phyloP scores from a whole-genome alignment of 1,284 basidiomycete species.

The Ustilago bromivora region DNA sequence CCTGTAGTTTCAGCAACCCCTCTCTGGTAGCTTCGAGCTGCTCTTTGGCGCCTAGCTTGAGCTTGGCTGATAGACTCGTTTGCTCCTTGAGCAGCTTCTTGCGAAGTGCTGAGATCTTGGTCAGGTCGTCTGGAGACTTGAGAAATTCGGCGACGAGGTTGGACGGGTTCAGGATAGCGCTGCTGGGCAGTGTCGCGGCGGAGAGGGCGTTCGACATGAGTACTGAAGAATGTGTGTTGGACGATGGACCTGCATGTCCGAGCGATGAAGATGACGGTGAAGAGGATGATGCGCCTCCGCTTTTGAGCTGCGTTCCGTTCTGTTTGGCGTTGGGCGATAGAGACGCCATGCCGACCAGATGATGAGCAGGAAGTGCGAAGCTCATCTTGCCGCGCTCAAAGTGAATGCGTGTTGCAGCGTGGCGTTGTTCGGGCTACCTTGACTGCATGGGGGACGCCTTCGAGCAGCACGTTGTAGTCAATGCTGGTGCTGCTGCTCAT shows the following conservation, averaged over 20 bases:
- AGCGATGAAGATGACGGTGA: constrained; percentile 31
- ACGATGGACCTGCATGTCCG: constrained; percentile 26
- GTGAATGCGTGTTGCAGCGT: background rate
- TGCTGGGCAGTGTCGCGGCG: constrained; percentile 24
- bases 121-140: constrained; percentile 85
- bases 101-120: constrained; percentile 87
- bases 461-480: constrained; percentile 1
- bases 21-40: constrained; percentile 92
- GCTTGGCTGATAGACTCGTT: constrained; percentile 89
- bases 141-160: constrained; percentile 62
- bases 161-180: constrained; percentile 22
- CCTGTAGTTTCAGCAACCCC: constrained; percentile 85
- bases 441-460: constrained; percentile 11
- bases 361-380: constrained; percentile 31
- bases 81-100: constrained; percentile 98
- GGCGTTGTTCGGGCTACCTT: background rate
- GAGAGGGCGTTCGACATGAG: constrained; percentile 32
- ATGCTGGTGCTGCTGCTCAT: background rate
- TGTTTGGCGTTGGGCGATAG: constrained; percentile 1
- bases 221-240: constrained; percentile 11
- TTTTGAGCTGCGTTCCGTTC: constrained; percentile 22
- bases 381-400: constrained; percentile 19
- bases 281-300: constrained; percentile 6
- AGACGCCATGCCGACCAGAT: constrained; percentile 12
- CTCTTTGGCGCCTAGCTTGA: constrained; percentile 91